Conservation (phyloP, 257 asterid genomes). For the Solanum infundibuliforme region DNA sequence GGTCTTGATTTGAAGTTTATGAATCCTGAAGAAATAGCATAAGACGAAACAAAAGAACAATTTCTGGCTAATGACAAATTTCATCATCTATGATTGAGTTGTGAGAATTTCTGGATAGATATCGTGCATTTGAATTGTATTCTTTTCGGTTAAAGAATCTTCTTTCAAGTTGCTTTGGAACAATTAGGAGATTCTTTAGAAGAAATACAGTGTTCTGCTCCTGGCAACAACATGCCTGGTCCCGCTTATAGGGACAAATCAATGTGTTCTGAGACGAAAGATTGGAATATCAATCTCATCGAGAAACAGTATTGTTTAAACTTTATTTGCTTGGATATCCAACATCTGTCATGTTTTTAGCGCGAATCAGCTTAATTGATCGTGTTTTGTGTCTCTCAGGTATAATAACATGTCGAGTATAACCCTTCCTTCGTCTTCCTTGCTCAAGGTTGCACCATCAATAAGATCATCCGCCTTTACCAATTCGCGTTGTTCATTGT, state of each 20-base stretch:
- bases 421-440: neutral
- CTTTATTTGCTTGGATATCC: neutral
- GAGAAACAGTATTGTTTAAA: neutral
- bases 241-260: neutral
- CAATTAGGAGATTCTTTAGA: neutral
- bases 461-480: neutral
- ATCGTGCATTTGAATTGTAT: neutral
- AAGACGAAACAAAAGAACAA: too few species aligned
- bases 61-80: too few species aligned
- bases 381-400: neutral
- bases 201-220: neutral
- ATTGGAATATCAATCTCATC: neutral
- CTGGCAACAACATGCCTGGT: neutral
- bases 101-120: too few species aligned
- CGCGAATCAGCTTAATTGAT: neutral
- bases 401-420: slow-evolving; percentile 10
- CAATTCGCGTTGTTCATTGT: neutral
- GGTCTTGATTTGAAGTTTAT: too few species aligned
- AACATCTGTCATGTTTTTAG: neutral
- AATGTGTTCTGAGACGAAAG: neutral
- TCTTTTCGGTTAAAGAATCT: neutral
- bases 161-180: neutral
- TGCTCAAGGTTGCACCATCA: slow-evolving; percentile 1
- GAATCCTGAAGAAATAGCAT: too few species aligned
- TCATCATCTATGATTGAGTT: too few species aligned